phyloP scores from a whole-genome alignment of 495 filamentous ascomycete genomes.

The Glutinoglossum americanum region DNA sequence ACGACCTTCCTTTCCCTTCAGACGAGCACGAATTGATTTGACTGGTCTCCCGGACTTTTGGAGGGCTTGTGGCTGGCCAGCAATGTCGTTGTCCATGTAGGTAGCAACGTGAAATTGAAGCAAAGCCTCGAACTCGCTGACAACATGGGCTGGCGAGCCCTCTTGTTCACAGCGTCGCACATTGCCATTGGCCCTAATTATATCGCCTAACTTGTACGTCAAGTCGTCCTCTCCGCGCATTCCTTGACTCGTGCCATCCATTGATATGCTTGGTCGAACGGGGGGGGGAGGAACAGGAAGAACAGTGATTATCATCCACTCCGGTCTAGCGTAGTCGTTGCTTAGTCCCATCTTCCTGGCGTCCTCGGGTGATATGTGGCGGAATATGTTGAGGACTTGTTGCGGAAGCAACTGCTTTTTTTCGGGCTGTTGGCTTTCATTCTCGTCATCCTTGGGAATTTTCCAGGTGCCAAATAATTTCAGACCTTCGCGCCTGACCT shows the following conservation, averaged over 20 bases:
- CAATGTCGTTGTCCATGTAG: constrained; percentile 99
- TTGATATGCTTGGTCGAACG: constrained; percentile 84
- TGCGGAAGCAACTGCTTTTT: constrained; percentile 70
- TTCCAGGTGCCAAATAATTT: constrained; percentile 67
- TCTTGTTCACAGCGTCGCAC: constrained; percentile 72
- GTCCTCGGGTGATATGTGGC: constrained; percentile 56
- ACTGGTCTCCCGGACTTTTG: constrained; percentile 93
- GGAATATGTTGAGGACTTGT: constrained; percentile 66
- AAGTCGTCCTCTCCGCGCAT: constrained; percentile 91
- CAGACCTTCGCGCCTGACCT: constrained; percentile 66
- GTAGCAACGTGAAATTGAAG: constrained; percentile 98
- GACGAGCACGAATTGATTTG: constrained; percentile 82
- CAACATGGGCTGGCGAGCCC: constrained; percentile 73
- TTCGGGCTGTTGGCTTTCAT: constrained; percentile 44
- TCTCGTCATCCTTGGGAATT: constrained; percentile 45
- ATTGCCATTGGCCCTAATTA: constrained; percentile 91
- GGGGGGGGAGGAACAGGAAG: constrained; percentile 88
- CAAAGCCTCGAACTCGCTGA: constrained; percentile 70
- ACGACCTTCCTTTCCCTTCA: constrained; percentile 97
- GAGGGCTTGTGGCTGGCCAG: constrained; percentile 81
- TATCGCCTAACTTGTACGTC: constrained; percentile 95
- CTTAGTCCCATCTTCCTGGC: constrained; percentile 75
- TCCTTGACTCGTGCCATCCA: constrained; percentile 74
- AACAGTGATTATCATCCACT: constrained; percentile 96
- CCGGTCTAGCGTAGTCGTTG: constrained; percentile 79